Evolutionary conservation across 2,329 filamentous ascomycete genomes (phyloP), one percentile per base, ranked within the genome.

Genomic region (Neonectria sp.): DNA sequence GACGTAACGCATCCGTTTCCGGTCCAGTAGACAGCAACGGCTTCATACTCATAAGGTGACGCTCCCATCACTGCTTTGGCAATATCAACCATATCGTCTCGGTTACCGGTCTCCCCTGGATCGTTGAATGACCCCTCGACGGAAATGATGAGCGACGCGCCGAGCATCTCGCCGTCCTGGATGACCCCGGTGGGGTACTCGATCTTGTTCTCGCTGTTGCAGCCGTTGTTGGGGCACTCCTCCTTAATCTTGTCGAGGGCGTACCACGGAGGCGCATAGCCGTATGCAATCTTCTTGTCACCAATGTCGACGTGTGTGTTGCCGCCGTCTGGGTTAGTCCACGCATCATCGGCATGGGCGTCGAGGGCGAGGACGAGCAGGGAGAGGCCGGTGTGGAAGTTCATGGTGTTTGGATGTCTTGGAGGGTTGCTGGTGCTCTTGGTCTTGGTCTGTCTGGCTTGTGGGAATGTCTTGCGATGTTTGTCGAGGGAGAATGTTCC

Each of bases 21-120:
- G 37, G 37, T 40, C 37, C 37, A 40, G 37, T 40, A 40, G 15
- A 40, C 15, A 40, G 37, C 37, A n/a, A 6, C 37, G 13, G 15
- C 37, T n/a, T 40, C 37, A n/a, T 40, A 40, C 17, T 40, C 37
- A n/a, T 40, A 40, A 3, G 37, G 15, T 7, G 63, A 65, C 17
- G 56, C 37, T 40, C 56, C 57, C 33, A 43, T 51, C 25, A 61
- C 57, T 37, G 57, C 63, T n/a, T 65, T 65, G 9, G 55, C 63
- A 25, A 65, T 60, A 11, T 61, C 63, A 37, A 61, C 63, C 3
- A 65, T 17, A n/a, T 56, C 48, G 8, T 65, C 40, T 24, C 48
- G 35, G 49, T 49, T 65, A n/a, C 57, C 63, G 12, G 35, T 49
- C 51, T 65, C 48, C 9, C 63, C 57, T 9, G 25, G 56, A 12